phyloP scores from a whole-genome alignment of 805 yeast species.

The Candida khao-thaluensis region DNA sequence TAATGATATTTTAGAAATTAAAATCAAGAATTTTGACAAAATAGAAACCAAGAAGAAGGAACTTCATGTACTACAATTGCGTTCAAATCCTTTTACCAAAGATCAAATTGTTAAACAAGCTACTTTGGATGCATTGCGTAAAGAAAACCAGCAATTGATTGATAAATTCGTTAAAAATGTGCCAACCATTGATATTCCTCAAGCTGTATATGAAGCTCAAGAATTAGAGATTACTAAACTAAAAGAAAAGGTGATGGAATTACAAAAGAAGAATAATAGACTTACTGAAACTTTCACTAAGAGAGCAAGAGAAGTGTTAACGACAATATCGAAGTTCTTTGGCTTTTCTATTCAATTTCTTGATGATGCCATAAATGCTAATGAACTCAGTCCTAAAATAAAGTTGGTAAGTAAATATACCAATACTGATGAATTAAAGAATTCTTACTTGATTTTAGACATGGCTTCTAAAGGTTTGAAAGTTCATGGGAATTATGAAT shows the following conservation, averaged over 20 bases:
- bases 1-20: conserved; percentile 34
- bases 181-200: conserved; percentile 42
- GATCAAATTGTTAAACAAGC: conserved; percentile 62
- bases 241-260: conserved; percentile 46
- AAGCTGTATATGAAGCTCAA: conserved; percentile 60
- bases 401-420: conserved; percentile 50
- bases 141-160: conserved; percentile 58
- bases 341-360: conserved; percentile 75
- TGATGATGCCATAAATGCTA: conserved; percentile 41
- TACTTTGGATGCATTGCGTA: conserved; percentile 48
- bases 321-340: conserved; percentile 61
- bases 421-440: conserved; percentile 23
- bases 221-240: conserved; percentile 50
- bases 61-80: conserved; percentile 56
- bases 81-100: conserved; percentile 60
- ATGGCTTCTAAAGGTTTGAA: conserved; percentile 53
- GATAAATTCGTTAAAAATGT: conserved; percentile 20
- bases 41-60: conserved; percentile 21
- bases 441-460: conserved; percentile 57
- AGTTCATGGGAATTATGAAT: conserved; percentile 44
- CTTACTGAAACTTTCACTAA: conserved; percentile 57
- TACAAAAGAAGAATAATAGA: conserved; percentile 53
- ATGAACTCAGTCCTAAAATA: conserved; percentile 51
- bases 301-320: conserved; percentile 70
- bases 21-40: conserved; percentile 26